Base-by-base conservation (phyloP, 495 filamentous ascomycete species). In the Chaetomium tenue region DNA sequence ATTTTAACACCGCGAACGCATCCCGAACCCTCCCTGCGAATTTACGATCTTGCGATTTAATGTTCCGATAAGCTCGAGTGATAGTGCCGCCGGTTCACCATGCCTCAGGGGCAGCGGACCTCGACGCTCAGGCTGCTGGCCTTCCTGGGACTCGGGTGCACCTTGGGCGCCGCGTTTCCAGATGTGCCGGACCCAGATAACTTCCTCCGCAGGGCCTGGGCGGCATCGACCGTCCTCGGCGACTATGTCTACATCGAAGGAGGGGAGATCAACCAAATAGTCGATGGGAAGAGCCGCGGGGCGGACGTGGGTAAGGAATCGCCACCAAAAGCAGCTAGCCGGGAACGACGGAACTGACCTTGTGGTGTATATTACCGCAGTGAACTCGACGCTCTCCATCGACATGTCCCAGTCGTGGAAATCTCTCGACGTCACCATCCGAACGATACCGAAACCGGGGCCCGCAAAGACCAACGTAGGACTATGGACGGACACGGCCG, bases 351-450 rank as follows among this genome's bases (percentile, higher is more conserved):
- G 15, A 6, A 18, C 44, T 47, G n/a, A 47, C 44, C 12, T 22
- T 50, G 46, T 33, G 20, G 0, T 9, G 6, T 37, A 5, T 15
- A 13, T 20, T 12, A 1, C 8, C 28, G 18, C 60, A 75, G 70
- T 72, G 3, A 72, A 66, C 60, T 73, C 71, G 11, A 79, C 76
- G 1, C 70, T 76, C 54, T 81, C 75, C 23, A 65, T 78, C 18
- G 71, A 72, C 65, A 62, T 77, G 8, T 74, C 72, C 20, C 65
- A 69, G 33, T 73, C 76, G 8, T 79, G 77, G 77, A 71, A 63
- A 30, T 66, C 73, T 47, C 57, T 60, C 18, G 70, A 64, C 1
- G 76, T 74, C 26, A 30, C 58, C n/a, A 58, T 79, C 33, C 68
- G 62, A 25, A 60, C 63, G 12, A 75, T 77, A 23, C 33, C 64